Conservation (phyloP, 768 basidiomycete species). For the Gloeophyllum trabeum region DNA sequence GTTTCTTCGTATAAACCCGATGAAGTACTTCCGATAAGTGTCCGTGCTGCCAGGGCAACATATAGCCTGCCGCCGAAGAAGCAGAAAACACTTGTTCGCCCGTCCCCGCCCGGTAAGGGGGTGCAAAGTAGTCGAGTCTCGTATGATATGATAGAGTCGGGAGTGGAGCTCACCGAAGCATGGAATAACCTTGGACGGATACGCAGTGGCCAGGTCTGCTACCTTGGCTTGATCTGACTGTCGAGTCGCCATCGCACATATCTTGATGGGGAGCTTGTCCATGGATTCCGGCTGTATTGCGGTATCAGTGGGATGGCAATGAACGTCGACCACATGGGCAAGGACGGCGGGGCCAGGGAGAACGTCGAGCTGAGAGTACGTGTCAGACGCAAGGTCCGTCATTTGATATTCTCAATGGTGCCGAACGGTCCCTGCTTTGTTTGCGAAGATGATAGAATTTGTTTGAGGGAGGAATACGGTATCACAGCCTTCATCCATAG, state of each 20-base stretch:
- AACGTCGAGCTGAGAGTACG: neutral
- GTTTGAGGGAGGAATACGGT: too few species aligned
- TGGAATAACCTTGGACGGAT: conserved; percentile 66
- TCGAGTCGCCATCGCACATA: conserved; percentile 78
- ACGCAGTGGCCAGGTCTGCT: conserved; percentile 43
- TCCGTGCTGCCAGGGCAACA: too few species aligned
- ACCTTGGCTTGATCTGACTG: conserved; percentile 64
- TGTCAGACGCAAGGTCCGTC: neutral
- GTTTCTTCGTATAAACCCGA: too few species aligned
- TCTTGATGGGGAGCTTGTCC: conserved; percentile 44
- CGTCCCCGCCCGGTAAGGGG: too few species aligned
- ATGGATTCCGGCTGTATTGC: conserved; percentile 35
- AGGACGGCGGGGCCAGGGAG: conserved; percentile 32
- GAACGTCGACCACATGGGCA: conserved; percentile 71
- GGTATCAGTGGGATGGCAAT: conserved; percentile 89
- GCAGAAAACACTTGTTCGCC: too few species aligned
- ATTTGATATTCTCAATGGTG: too few species aligned
- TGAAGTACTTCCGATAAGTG: too few species aligned
- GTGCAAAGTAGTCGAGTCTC: too few species aligned
- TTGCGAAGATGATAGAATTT: too few species aligned
- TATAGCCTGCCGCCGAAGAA: too few species aligned
- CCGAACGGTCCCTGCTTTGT: too few species aligned
- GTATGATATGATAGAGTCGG: conserved; percentile 3
- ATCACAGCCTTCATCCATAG: too few species aligned
- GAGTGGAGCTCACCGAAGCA: conserved; percentile 63